These are phyloP conservation scores for Aspergillus ruber DNA, from an alignment of 2,329 filamentous ascomycete genomes.

Conservation along the genomic window DNA sequence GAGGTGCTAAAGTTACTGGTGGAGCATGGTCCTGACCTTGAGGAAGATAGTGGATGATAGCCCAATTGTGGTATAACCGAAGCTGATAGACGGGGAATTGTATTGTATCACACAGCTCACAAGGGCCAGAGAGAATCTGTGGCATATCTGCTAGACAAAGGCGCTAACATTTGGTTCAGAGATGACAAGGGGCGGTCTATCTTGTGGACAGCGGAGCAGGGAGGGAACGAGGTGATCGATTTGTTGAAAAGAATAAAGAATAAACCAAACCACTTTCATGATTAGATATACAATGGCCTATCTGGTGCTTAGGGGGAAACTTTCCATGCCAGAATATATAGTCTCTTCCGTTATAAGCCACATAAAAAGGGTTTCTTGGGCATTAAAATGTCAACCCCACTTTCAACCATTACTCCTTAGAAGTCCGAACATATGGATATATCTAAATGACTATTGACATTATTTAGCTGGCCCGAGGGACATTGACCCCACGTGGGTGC, in stretches of 20 bases:
- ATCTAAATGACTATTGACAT: no score
- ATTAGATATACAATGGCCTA: not conserved
- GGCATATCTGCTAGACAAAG: not conserved
- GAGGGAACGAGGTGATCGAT: not conserved
- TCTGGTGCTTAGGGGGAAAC: not conserved
- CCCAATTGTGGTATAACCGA: not conserved
- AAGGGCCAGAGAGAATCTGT: not conserved
- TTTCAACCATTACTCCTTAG: no score
- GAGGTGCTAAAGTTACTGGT: not conserved
- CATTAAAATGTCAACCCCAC: no score
- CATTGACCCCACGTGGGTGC: no score
- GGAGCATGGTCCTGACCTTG: not conserved
- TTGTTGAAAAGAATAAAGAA: not conserved
- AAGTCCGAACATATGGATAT: no score
- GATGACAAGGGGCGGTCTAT: not conserved
- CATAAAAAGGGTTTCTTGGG: not conserved
- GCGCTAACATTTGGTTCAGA: not conserved
- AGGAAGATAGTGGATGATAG: not conserved
- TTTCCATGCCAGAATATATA: not conserved
- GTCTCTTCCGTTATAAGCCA: not conserved
- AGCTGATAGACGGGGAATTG: not conserved
- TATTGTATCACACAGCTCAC: not conserved
- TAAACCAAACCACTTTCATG: not conserved
- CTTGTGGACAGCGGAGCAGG: not conserved
- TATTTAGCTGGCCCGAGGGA: no score